A percentile compares a stretch with the other conserved stretches of the same genome.
phyloP scores from a whole-genome alignment of 257 asterid species.

The Solanum etuberosum region DNA sequence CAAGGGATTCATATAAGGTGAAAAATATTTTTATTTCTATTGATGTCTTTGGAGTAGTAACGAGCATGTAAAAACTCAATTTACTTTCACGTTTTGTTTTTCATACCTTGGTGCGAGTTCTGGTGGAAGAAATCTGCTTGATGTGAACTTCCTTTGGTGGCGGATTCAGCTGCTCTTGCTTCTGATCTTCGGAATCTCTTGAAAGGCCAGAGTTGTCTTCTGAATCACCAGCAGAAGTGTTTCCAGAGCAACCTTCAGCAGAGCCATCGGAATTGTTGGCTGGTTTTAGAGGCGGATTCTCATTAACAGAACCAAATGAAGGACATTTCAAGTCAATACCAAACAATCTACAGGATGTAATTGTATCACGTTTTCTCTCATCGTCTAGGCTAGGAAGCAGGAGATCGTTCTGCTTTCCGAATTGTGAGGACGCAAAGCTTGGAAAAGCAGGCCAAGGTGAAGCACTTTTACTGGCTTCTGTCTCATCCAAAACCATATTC shows the following conservation, averaged over 20 bases:
- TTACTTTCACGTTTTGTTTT: neutral
- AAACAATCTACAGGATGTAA: conserved; percentile 54
- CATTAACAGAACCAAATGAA: conserved; percentile 10
- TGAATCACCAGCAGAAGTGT: conserved; percentile 32
- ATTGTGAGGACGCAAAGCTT: conserved; percentile 21
- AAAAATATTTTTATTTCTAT: neutral
- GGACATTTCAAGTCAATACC: conserved; percentile 74
- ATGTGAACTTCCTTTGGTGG: conserved; percentile 45
- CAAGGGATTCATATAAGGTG: conserved; percentile 1
- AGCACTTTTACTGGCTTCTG: conserved; percentile 37
- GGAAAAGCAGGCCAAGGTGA: conserved; percentile 52
- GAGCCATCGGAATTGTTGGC: conserved; percentile 10
- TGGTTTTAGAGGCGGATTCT: conserved; percentile 18
- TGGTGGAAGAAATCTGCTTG: conserved; percentile 39
- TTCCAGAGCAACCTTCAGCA: conserved; percentile 17
- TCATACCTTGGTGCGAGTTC: conserved; percentile 87
- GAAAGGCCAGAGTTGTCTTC: conserved; percentile 59
- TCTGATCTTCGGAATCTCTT: conserved; percentile 34
- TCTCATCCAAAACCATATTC: conserved; percentile 33
- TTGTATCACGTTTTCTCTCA: conserved; percentile 34
- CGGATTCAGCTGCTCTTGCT: conserved; percentile 26
- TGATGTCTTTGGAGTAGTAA: neutral
- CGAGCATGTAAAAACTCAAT: neutral
- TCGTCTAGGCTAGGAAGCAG: conserved; percentile 1
- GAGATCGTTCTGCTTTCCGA: conserved; percentile 12